Conservation (phyloP, 163 green algal genomes). For the Chlorella variabilis region DNA sequence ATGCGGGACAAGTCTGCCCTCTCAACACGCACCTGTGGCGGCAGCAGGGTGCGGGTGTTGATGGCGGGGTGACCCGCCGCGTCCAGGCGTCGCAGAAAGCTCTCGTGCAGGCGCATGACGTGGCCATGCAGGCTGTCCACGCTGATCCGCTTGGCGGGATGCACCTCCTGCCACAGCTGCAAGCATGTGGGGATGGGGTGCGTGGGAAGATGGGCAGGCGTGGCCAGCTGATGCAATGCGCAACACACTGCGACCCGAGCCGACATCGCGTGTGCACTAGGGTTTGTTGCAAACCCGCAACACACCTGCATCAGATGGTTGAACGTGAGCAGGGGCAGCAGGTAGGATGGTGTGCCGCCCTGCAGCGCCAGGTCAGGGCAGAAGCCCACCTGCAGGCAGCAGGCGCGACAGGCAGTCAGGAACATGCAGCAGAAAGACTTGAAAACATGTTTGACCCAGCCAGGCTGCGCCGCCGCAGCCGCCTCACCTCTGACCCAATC, state of each 20-base stretch:
- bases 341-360: constrained; percentile 43
- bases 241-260: too few species aligned
- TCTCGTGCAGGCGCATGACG: constrained; percentile 25
- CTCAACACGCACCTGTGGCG: constrained; percentile 10
- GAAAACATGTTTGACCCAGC: neutral
- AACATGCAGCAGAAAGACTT: neutral
- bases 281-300: too few species aligned
- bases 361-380: constrained; percentile 33
- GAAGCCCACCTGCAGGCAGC: constrained; percentile 23
- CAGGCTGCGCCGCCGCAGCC: neutral
- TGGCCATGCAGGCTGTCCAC: constrained; percentile 29
- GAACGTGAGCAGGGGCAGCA: constrained; percentile 45
- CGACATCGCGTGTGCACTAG: too few species aligned
- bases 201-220: too few species aligned
- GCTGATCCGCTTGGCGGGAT: neutral
- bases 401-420: neutral
- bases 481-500: constrained; percentile 15
- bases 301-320: constrained; percentile 35
- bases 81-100: constrained; percentile 28
- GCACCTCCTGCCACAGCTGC: constrained; percentile 8
- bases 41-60: constrained; percentile 29
- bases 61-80: neutral
- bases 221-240: too few species aligned
- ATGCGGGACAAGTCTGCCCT: too few species aligned
- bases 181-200: neutral